Evolutionary conservation across 495 filamentous ascomycete genomes (phyloP), one percentile per base, ranked within the genome.

Genomic region (Corynascus novoguineensis): DNA sequence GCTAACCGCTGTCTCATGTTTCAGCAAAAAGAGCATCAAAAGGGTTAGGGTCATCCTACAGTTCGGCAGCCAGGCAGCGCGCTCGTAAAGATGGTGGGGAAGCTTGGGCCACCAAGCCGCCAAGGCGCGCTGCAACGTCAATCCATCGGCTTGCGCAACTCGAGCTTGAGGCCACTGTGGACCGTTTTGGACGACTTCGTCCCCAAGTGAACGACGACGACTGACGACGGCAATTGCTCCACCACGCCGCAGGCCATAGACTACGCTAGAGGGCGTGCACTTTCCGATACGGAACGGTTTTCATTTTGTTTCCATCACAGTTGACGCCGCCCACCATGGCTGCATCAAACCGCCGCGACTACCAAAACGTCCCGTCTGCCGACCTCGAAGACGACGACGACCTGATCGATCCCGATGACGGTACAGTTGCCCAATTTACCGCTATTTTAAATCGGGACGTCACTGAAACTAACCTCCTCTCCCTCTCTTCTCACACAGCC

Each of bases 321-420:
- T 29, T 29, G 37, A 60, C 11, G 11, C n/a, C n/a, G 24, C 57
- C 46, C 35, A 59, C 60, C 51, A 74, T 71, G 72, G 66, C 70
- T 15, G 60, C 70, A 28, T 58, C 69, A 32, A 67, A 53, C 59
- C 51, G 61, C 53, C 63, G 63, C 41, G 77, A 83, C 61, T 78
- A 82, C 65, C 83, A 86, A 67, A 81, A 87, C 68, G 78, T 81
- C 60, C 83, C 87, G n/a, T 76, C 85, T 34, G 79, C 91, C 54
- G 91, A 93, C 60, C 84, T 86, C 38, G 80, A 92, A 50, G 90
- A 92, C 60, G 85, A 92, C 59, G 85, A 96, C 64, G 79, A 84
- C 64, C 73, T 96, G 62, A 96, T 97, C 73, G 93, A 98, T 71
- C 90, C 92, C 4, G 92, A 97, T 75, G 89, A 97, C 76, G 89